Evolutionary conservation across 148 eudicot species (phyloP).

Genomic region (Salicornia ramosissima): DNA sequence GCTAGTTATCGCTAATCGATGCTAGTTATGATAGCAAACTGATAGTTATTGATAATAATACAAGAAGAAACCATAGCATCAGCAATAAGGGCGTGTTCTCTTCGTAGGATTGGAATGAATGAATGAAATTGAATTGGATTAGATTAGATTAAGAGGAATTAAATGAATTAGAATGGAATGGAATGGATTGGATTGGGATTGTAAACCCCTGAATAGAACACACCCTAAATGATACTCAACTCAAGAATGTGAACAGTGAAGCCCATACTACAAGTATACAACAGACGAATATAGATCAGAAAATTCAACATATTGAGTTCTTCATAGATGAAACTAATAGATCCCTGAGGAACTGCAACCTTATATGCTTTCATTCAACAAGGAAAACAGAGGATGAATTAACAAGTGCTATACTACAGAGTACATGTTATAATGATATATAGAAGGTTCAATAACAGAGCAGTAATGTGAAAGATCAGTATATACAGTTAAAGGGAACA

Average conservation of each 20-base stretch:
- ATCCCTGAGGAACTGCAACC: neutral
- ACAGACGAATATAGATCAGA: neutral
- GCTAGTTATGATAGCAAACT: too few species aligned
- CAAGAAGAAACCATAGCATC: too few species aligned
- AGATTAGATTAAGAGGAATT: too few species aligned
- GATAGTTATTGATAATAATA: too few species aligned
- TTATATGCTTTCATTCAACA: neutral
- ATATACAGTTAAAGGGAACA: slow-evolving; percentile 18
- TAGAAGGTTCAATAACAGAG: neutral
- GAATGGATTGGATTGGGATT: too few species aligned
- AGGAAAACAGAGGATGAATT: neutral
- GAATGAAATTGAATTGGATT: too few species aligned
- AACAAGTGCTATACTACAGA: neutral
- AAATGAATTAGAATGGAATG: too few species aligned
- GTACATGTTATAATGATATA: neutral
- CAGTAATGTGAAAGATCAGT: neutral
- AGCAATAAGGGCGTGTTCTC: too few species aligned
- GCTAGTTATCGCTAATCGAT: too few species aligned
- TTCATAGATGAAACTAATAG: neutral
- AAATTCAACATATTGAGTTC: neutral
- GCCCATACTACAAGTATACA: neutral
- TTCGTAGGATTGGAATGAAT: too few species aligned
- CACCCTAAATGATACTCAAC: too few species aligned
- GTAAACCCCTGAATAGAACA: too few species aligned
- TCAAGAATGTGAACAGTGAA: neutral